These are phyloP conservation scores for Aspergillus awamori DNA, from an alignment of 2,329 filamentous ascomycete species.

Conservation along the genomic window DNA sequence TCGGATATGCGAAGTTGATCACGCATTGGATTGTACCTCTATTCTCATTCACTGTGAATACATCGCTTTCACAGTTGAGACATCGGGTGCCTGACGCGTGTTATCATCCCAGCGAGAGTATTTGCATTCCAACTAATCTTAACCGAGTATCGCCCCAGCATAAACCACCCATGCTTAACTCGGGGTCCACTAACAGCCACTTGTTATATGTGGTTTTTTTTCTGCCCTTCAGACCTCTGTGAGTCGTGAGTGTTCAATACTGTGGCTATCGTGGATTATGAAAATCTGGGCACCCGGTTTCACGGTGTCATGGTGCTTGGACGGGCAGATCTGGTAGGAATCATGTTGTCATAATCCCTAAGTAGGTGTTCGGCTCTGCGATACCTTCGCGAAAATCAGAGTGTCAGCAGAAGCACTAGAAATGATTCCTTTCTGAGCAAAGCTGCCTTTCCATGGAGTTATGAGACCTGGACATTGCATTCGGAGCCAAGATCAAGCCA, in stretches of 20 bases:
- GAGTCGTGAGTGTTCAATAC: neutral
- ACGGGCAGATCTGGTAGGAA: neutral
- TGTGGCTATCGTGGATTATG: neutral
- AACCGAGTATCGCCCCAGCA: neutral
- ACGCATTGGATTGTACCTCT: neutral
- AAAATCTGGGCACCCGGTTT: neutral
- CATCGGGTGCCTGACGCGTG: neutral
- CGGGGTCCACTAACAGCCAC: neutral
- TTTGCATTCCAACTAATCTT: slow-evolving; percentile 1
- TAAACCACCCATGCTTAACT: neutral
- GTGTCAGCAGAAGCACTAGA: neutral
- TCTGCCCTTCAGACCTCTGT: neutral
- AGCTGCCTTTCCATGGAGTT: neutral
- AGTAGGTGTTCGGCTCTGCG: neutral
- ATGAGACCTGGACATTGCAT: neutral
- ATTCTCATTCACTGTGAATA: neutral
- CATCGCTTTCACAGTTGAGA: neutral
- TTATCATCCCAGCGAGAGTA: neutral
- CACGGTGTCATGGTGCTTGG: neutral
- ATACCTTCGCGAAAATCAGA: neutral
- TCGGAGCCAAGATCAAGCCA: neutral
- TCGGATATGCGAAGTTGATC: neutral
- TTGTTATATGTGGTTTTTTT: neutral
- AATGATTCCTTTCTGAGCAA: neutral
- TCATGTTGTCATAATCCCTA: neutral